Evolutionary conservation across 176 grass and related monocot genomes (phyloP), one percentile per base, ranked within the genome.

Genomic region (Aegilops speltoides): DNA sequence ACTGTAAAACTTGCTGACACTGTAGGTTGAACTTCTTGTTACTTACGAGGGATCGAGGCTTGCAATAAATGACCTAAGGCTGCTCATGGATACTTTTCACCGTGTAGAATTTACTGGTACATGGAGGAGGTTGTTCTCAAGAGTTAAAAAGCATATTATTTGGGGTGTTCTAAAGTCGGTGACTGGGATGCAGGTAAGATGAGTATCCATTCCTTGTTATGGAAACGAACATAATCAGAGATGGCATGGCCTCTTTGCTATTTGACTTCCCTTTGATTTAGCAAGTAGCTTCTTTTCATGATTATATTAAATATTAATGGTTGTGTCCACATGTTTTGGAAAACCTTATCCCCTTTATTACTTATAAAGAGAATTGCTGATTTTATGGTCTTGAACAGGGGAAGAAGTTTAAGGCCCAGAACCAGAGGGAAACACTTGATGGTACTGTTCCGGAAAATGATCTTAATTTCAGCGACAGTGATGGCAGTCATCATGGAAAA

Each of bases 31-130:
- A 83, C 91, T 99, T 84, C 90, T 91, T 56, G 90, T 99, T 66
- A 99, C 97, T 61, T 99, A 99, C 9, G 97, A 99, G 86, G 97
- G 97, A 79, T 96, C 97, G 40, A 93, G 97, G 79, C 95, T 99
- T 83, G 94, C 94, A 73, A 95, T 99, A 76, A 99, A 96, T 79
- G 97, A 99, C 79, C 85, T 99, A 89, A 92, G 92, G 85, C 74
- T 99, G 84, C 89, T 99, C 70, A 99, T 99, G 97, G 97, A 99
- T 89, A 96, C 97, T 56, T 99, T 99, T 89, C 89, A 99, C 61
- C 91, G 89, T 77, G 77, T 80, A 80, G 90, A 94, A 87, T 99
- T 96, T 85, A 99, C 97, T 81, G 97, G 94, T 62, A 99, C 97
- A 26, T 99, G 97, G 97, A 99, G 94, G 86, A 86, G 97, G 34